Evolutionary conservation across 345 rosid species (phyloP), one percentile per base, ranked within the genome.

Genomic region (Passiflora organensis): DNA sequence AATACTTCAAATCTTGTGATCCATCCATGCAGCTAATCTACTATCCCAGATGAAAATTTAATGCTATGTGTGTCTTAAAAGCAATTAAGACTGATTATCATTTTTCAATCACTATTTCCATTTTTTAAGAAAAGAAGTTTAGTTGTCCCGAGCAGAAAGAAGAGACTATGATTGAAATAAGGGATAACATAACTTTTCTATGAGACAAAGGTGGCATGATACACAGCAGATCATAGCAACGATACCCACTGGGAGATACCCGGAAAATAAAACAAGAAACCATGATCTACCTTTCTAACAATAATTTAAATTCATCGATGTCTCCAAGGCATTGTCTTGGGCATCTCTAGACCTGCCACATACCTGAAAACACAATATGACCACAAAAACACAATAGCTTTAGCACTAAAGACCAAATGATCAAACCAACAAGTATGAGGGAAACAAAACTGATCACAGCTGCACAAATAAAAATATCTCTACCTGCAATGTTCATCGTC

Each of bases 401-500:
- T 28, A 8, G 34, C 34, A 28, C n/a, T n/a, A n/a, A n/a, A 28
- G 8, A 8, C 8, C 34, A 10, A 17, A 43, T 43, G 47, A 43
- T 6, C 16, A 43, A n/a, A 43, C 47, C 16, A 17, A 13, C 6
- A 43, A 43, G 10, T 10, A 43, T n/a, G n/a, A n/a, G n/a, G 16
- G 47, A 18, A 43, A 43, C 18, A 43, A 18, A 43, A 43, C 14
- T 15, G 10, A 14, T 10, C 47, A 43, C 6, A 43, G 10, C 16
- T 4, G 34, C 43, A 53, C 8, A 46, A 32, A 37, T 4, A 56
- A 28, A 18, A 52, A 14, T 28, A 24, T 13, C 9, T 68, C 11
- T 69, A 73, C 76, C 81, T 50, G 44, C 56, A 46, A 47, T 53
- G 54, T 75, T 89, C 87, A 89, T 62, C 96, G 97, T 72, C 97